Base-by-base conservation (phyloP, 169 alveolate genomes). In the Babesia sp. region DNA sequence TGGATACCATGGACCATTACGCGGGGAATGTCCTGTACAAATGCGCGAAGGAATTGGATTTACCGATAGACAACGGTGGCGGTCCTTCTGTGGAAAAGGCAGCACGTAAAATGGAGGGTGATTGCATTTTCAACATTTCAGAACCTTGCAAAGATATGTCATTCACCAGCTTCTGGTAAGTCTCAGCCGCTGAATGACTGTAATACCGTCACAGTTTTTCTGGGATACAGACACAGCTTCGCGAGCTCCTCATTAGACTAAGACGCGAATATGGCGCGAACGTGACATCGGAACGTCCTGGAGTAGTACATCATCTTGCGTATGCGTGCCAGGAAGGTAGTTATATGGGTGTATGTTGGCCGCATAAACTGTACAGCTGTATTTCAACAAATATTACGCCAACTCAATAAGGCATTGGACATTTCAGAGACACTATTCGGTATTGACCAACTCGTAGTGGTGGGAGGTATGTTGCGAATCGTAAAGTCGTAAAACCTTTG, bases 81-180 rank as follows among this genome's bases (percentile, higher is more conserved):
- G 89, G 78, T 5, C 81, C 89, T n/a, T 45, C 68, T n/a, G 14
- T 81, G 55, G 89, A 81, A 53, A 56, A 37, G 29, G 84, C 85
- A 0, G 84, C 89, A 20, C 29, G 46, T 28, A 33, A 42, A 36
- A 41, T 12, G 22, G 28, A 29, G 22, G 74, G 74, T 48, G 56
- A 8, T 12, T 46, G 76, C 22, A 12, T 50, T 36, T 81, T 46
- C 68, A 44, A 34, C 29, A 46, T 81, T n/a, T 71, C 78, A 16
- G 58, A 68, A 34, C 89, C 89, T 3, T 50, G 66, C 75, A 81
- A 67, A 36, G 54, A 48, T 41, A 72, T 51, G 68, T n/a, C 42
- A 37, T 71, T 46, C 45, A 42, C 69, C 57, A 55, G 72, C 33
- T 81, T 81, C 70, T 79, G 87, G 87, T 79, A 48, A 6, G 83